Percentiles rank a stretch among this genome's conserved stretches.
Evolutionary conservation across 768 basidiomycete species (phyloP).

Genomic region (Boletus tylopilopsis): DNA sequence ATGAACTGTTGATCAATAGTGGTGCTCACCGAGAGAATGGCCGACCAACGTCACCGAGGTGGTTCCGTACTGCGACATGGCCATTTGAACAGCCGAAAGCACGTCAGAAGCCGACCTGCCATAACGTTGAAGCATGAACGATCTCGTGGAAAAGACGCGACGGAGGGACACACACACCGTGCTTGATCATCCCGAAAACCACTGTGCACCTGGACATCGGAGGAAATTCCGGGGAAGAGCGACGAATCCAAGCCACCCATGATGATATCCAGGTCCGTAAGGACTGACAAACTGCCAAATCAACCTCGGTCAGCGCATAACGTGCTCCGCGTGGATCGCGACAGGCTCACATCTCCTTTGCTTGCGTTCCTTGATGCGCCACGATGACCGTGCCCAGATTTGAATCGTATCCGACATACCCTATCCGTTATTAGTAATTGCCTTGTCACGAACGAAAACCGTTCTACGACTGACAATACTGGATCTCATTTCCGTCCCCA

Average conservation of each 20-base stretch:
- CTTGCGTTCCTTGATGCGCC: slow-evolving; percentile 31
- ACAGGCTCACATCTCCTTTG: slow-evolving; percentile 34
- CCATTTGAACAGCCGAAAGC: slow-evolving; percentile 38
- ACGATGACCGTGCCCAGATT: slow-evolving; percentile 31
- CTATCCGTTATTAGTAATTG: too few species aligned
- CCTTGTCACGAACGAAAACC: too few species aligned
- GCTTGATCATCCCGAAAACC: slow-evolving; percentile 47
- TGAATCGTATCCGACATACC: slow-evolving; percentile 40
- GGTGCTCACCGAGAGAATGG: slow-evolving; percentile 36
- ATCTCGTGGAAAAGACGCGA: not conserved
- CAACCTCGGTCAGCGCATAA: too few species aligned
- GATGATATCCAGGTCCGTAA: slow-evolving; percentile 39
- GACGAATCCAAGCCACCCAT: slow-evolving; percentile 31
- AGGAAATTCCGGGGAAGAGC: slow-evolving; percentile 45
- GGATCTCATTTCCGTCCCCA: slow-evolving; percentile 38
- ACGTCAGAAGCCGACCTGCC: slow-evolving; percentile 36
- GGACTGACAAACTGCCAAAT: slow-evolving; percentile 28
- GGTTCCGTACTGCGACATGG: slow-evolving; percentile 33
- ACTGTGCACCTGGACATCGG: slow-evolving; percentile 38
- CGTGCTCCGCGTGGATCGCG: slow-evolving; percentile 27
- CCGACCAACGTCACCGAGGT: slow-evolving; percentile 42
- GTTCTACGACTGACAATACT: slow-evolving; percentile 37
- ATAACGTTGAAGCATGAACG: slow-evolving; percentile 30
- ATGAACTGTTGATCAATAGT: not conserved
- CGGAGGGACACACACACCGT: slow-evolving; percentile 29